phyloP scores from a whole-genome alignment of 352 stramenopile genomes.

The Halophytophthora polymorphica region DNA sequence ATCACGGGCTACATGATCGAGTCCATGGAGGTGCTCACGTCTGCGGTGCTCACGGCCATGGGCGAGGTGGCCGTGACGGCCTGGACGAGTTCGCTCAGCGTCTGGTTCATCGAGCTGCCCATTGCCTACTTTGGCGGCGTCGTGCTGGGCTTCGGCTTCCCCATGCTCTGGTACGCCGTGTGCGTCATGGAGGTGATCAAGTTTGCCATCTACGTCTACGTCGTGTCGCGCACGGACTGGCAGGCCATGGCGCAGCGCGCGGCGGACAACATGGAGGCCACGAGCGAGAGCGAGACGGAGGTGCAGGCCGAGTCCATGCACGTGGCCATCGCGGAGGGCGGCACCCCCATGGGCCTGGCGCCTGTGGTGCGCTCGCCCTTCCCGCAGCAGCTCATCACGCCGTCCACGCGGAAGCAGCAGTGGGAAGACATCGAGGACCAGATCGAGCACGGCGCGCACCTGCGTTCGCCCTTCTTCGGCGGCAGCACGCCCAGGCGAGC shows the following conservation, averaged over 20 bases:
- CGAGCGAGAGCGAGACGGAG: conserved; percentile 19
- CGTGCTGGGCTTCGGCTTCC: conserved; percentile 25
- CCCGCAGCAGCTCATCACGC: conserved; percentile 31
- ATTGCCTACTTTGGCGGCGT: conserved; percentile 29
- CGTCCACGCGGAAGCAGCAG: conserved; percentile 27
- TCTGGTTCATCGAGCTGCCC: conserved; percentile 34
- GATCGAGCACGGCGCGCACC: conserved; percentile 19
- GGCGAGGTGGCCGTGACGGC: conserved; percentile 23
- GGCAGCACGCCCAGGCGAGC: conserved; percentile 25
- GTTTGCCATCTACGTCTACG: conserved; percentile 19
- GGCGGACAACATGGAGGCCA: conserved; percentile 21
- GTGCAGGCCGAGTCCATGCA: conserved; percentile 15
- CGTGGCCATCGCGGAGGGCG: conserved; percentile 23
- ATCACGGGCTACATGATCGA: conserved; percentile 27
- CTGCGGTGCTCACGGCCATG: conserved; percentile 24
- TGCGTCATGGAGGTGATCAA: conserved; percentile 27
- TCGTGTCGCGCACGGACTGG: conserved; percentile 20
- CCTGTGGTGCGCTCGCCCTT: conserved; percentile 30
- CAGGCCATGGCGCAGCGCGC: conserved; percentile 19
- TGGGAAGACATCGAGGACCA: conserved; percentile 32
- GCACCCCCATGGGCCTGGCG: conserved; percentile 26
- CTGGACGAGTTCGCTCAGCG: conserved; percentile 26
- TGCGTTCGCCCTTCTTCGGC: conserved; percentile 17
- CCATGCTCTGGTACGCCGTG: conserved; percentile 22
- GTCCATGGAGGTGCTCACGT: conserved; percentile 29